Conservation (phyloP, 2,329 filamentous ascomycete genomes). For the Magnaporthiopsis poae region DNA sequence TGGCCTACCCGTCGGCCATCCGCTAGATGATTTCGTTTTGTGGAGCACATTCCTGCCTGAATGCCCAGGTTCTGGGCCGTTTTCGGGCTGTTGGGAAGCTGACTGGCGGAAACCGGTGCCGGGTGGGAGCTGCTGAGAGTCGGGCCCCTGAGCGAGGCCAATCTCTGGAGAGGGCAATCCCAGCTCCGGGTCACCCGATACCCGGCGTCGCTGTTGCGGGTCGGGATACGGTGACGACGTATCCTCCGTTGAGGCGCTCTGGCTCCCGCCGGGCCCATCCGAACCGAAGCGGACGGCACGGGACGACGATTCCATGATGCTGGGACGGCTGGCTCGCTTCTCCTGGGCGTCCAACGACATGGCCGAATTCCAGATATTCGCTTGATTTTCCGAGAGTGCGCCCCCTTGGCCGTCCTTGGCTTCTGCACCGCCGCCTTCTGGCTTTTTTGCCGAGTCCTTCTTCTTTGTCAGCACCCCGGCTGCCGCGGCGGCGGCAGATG, state of each 20-base stretch:
- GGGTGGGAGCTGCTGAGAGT: not conserved
- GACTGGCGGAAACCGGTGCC: constrained; percentile 3
- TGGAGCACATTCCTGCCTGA: not conserved
- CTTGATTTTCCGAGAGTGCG: not conserved
- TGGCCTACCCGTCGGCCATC: not conserved
- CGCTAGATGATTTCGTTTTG: not conserved
- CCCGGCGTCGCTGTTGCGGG: not conserved
- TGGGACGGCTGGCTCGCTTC: constrained; percentile 1
- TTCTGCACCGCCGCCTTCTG: not conserved
- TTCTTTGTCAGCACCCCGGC: not conserved
- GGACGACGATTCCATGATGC: not conserved
- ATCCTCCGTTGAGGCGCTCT: not conserved
- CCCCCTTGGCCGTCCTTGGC: not conserved
- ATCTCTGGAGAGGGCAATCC: too few species aligned
- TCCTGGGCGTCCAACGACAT: not conserved
- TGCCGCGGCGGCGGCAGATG: not conserved
- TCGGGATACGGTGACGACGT: not conserved
- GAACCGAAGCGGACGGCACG: not conserved
- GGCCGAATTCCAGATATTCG: not conserved
- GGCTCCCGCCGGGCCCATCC: not conserved
- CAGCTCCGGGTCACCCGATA: not conserved
- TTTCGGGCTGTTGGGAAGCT: not conserved
- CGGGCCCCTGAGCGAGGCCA: not conserved
- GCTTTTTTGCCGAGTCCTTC: not conserved
- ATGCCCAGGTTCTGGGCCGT: not conserved